Evolutionary conservation across 2,329 filamentous ascomycete genomes (phyloP).

Genomic region (Penicillium oxalicum): DNA sequence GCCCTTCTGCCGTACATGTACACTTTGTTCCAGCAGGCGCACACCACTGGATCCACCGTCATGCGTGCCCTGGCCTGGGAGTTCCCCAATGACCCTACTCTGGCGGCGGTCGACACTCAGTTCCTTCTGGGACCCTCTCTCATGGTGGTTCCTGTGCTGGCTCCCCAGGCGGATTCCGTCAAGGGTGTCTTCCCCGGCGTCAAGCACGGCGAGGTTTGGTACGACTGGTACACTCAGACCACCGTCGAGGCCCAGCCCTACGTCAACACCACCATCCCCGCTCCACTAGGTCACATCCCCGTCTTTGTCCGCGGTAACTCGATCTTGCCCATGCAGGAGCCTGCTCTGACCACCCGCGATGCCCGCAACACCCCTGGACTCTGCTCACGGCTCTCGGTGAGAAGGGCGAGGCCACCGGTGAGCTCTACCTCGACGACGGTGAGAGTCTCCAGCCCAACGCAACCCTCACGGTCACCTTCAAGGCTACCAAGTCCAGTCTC

Average conservation of each 20-base stretch:
- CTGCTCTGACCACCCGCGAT: slow-evolving; percentile 60
- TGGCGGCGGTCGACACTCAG: slow-evolving; percentile 62
- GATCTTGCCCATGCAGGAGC: slow-evolving; percentile 62
- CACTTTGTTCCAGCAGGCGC: slow-evolving; percentile 63
- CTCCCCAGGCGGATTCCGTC: slow-evolving; percentile 56
- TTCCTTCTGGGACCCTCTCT: slow-evolving; percentile 64
- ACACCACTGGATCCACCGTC: slow-evolving; percentile 61
- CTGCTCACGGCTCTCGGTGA: slow-evolving; percentile 57
- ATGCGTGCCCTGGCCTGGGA: slow-evolving; percentile 71
- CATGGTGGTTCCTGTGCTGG: slow-evolving; percentile 61
- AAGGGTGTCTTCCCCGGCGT: slow-evolving; percentile 65
- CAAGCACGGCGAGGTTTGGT: slow-evolving; percentile 58
- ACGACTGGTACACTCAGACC: slow-evolving; percentile 71
- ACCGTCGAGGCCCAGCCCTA: slow-evolving; percentile 48
- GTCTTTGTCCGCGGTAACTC: slow-evolving; percentile 64
- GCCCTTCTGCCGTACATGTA: slow-evolving; percentile 69
- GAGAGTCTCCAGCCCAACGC: slow-evolving; percentile 56
- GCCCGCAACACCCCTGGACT: slow-evolving; percentile 60
- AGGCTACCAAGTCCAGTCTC: slow-evolving; percentile 35
- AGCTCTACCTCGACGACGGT: slow-evolving; percentile 69
- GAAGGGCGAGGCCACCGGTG: slow-evolving; percentile 53
- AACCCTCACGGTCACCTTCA: slow-evolving; percentile 48
- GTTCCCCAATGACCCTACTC: slow-evolving; percentile 63
- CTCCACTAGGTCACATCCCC: slow-evolving; percentile 63
- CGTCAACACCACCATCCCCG: slow-evolving; percentile 55